These are phyloP conservation scores for Vinca minor DNA, from an alignment of 257 asterid genomes.

Conservation along the genomic window DNA sequence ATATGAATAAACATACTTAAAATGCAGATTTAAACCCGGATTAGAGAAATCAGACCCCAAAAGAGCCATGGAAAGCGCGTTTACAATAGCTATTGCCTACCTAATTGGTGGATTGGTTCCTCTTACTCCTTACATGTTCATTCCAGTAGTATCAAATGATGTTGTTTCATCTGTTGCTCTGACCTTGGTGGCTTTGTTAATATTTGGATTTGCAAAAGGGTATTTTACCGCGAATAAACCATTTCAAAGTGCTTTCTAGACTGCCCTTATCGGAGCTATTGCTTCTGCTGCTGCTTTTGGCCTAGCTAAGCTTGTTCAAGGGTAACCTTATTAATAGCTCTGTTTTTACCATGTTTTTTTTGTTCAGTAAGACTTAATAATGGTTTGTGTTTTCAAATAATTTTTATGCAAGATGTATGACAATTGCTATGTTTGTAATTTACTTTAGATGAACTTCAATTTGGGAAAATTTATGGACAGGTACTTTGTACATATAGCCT, in stretches of 20 bases:
- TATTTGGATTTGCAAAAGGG: constrained; percentile 84
- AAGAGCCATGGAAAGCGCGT: constrained; percentile 78
- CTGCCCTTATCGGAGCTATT: constrained; percentile 77
- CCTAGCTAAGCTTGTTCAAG: constrained; percentile 74
- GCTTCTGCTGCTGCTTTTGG: constrained; percentile 98
- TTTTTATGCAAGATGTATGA: too few species aligned
- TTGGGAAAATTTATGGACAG: too few species aligned
- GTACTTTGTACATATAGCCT: too few species aligned
- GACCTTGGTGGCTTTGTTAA: constrained; percentile 59
- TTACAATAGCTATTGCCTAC: constrained; percentile 73
- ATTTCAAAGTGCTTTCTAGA: constrained; percentile 56
- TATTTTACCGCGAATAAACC: constrained; percentile 70
- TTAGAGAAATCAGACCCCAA: constrained; percentile 92
- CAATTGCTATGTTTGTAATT: too few species aligned
- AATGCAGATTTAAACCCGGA: constrained; percentile 78
- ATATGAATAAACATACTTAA: too few species aligned
- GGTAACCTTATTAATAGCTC: constrained; percentile 19
- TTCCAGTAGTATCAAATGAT: constrained; percentile 46
- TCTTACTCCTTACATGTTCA: constrained; percentile 69
- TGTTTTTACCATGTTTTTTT: too few species aligned
- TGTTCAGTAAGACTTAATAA: too few species aligned
- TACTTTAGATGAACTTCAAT: too few species aligned
- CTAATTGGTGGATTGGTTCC: constrained; percentile 81
- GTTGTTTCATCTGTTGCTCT: constrained; percentile 53
- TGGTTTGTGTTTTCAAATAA: too few species aligned